Conservation (phyloP, 306 rosid genomes). For the Acacia crassicarpa region DNA sequence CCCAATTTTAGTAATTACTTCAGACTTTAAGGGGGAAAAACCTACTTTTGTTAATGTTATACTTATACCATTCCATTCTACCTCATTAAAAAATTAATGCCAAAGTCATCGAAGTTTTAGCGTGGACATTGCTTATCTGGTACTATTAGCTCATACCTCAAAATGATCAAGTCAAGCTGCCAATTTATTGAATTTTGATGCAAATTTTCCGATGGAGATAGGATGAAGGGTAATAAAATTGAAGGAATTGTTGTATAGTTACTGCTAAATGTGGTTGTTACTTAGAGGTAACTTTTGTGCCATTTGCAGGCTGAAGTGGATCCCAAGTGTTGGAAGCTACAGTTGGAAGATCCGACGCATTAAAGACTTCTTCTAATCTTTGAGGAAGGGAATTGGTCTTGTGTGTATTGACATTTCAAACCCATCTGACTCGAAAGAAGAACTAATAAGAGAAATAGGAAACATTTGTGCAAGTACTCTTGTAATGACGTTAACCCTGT, state of each 20-base stretch:
- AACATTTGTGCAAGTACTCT: neutral
- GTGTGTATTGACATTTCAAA: neutral
- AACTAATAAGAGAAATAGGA: no score
- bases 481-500: neutral
- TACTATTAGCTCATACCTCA: neutral
- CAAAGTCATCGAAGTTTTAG: neutral
- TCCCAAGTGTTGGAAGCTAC: conserved; percentile 63
- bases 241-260: neutral
- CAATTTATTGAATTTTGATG: neutral
- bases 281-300: conserved; percentile 1
- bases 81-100: neutral
- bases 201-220: neutral
- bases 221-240: neutral
- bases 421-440: neutral
- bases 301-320: conserved; percentile 63
- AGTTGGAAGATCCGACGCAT: conserved; percentile 46
- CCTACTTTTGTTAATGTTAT: neutral
- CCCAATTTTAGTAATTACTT: neutral
- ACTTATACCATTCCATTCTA: neutral
- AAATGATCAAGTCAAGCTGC: no score
- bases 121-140: neutral
- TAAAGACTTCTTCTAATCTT: neutral
- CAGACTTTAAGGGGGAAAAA: neutral
- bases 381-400: neutral
- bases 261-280: neutral